Evolutionary conservation across 2,329 filamentous ascomycete species (phyloP).

Genomic region (Erysiphe neolycopersici): DNA sequence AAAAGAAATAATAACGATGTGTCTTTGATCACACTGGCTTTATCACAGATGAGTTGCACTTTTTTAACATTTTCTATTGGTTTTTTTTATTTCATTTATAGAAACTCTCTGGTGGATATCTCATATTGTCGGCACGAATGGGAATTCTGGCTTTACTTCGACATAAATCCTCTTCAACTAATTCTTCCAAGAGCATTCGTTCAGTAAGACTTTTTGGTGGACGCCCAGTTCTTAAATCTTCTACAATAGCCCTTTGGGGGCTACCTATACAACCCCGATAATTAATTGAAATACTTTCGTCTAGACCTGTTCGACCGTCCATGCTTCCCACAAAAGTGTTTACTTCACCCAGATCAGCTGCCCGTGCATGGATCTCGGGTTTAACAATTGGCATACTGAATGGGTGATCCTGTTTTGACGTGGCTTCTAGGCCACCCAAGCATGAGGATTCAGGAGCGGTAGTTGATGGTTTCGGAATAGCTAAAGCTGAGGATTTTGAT

Average conservation of each 20-base stretch:
- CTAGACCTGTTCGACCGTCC: constrained; percentile 10
- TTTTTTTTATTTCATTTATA: no score
- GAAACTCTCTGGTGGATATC: no score
- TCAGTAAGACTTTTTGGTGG: constrained; percentile 11
- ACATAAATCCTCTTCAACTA: constrained; percentile 2
- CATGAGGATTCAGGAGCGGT: not conserved
- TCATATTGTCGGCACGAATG: no score
- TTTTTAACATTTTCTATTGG: no score
- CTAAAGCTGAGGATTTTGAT: constrained; percentile 5
- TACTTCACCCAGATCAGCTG: constrained; percentile 21
- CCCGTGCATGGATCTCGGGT: constrained; percentile 21
- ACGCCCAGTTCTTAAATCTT: constrained; percentile 4
- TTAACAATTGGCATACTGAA: constrained; percentile 26
- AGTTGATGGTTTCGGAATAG: constrained; percentile 1
- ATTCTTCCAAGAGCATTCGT: constrained; percentile 12
- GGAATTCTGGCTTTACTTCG: not conserved
- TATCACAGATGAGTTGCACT: no score
- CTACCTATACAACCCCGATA: constrained; percentile 6
- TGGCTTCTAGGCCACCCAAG: constrained; percentile 14
- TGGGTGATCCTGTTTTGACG: constrained; percentile 24
- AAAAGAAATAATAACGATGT: no score
- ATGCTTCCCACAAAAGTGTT: constrained; percentile 26
- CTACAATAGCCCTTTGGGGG: constrained; percentile 1
- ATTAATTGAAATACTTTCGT: constrained; percentile 9
- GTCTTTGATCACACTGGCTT: no score